Base-by-base conservation (phyloP, 208 protist species). In the Naegleria lovaniensis region DNA sequence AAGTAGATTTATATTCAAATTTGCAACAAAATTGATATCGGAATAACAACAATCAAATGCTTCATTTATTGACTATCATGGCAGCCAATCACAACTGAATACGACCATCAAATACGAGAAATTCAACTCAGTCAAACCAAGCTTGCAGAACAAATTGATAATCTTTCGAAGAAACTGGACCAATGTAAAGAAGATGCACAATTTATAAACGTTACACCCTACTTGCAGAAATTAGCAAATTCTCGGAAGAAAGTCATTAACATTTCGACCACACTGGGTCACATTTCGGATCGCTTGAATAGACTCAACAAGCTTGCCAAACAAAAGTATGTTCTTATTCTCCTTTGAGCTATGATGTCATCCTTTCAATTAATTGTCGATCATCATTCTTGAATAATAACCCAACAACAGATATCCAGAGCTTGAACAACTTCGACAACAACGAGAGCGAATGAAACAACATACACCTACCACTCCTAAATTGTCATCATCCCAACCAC, bases 61-160 rank as follows among this genome's bases (percentile, higher is more conserved):
- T n/a, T n/a, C n/a, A n/a, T n/a, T n/a, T n/a, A n/a, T n/a, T n/a
- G n/a, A n/a, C n/a, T n/a, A n/a, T 29, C 55, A 67, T 67, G 51
- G 15, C 55, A 79, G 29, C 67, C 67, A 36, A 11, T 79, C 19
- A 36, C 67, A 79, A 36, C 67, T 9, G 29, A 79, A 79, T 79
- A 79, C n/a, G 67, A 79, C n/a, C 9, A 11, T 36, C 19, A 79
- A 79, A 33, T 79, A 13, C 19, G 25, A 33, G 67, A 79, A 13
- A 79, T 79, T 79, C 67, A 79, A 79, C 7, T 79, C 29, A 79
- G 67, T 79, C 67, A 79, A 79, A 79, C 67, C 25, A 29, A 79
- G 9, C n/a, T 79, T 36, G 16, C 67, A 13, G 67, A 79, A 79
- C 25, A 79, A 36, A 79, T 79, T 13, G 67, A 79, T 9, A 36